Evolutionary conservation across 1,284 basidiomycete species (phyloP), one percentile per base, ranked within the genome.

Genomic region (Ustanciosporium gigantosporum): DNA sequence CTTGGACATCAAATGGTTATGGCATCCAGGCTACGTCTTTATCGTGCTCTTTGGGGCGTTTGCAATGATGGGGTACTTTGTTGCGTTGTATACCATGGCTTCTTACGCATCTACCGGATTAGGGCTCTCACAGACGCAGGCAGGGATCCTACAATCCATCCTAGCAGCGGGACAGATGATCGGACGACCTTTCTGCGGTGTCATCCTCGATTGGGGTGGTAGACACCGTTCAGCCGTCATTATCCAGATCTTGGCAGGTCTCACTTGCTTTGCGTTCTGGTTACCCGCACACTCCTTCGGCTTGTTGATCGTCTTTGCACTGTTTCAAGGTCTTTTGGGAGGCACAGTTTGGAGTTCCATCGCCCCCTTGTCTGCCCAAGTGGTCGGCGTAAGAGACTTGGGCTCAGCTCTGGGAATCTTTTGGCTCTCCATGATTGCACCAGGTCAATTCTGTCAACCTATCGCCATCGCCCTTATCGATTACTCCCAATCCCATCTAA

Each of bases 131-230:
- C 80, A 81, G 49, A 69, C 72, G 20, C 71, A 81, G 53, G 80
- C 78, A 31, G 78, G 79, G 4, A 78, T 79, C 2, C 51, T 81
- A 15, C 80, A 80, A 52, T 78, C 79, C 17, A 78, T 81, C 49
- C 70, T 81, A 2, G 72, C 80, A 8, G 80, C 80, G 6, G 80
- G 79, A 0, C 80, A 81, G 62, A 77, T 80, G 67, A 61, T 81
- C 24, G 81, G 81, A 2, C 77, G 80, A 25, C 80, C 80, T 0
- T 19, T 77, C 11, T 77, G 73, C 52, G 80, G 81, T 3, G 64
- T 74, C n/a, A 42, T 66, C 19, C 70, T 81, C 31, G 81, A 81
- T 56, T 58, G 62, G 1, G 72, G 74, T 13, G 81, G 81, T 0
- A 67, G 80, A 4, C 69, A 79, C 46, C 81, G 81, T 52, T 78